Percentiles rank a stretch among this genome's conserved stretches.
These are phyloP conservation scores for Carex sylvatica DNA, from an alignment of 202 grass and related monocot genomes.

Conservation along the genomic window DNA sequence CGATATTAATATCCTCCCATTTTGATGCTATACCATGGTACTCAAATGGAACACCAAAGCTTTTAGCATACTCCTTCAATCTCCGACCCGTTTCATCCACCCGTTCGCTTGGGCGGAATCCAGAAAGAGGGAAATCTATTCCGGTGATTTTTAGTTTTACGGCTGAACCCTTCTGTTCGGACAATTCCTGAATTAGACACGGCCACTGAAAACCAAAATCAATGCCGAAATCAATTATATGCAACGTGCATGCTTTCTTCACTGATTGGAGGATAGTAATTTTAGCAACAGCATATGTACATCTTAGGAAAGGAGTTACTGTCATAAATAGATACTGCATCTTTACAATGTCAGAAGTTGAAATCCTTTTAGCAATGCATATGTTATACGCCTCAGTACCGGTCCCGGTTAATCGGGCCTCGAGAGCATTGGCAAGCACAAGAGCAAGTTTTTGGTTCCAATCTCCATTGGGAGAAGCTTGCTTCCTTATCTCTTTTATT, in stretches of 20 bases:
- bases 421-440: constrained; percentile 42
- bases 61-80: constrained; percentile 49
- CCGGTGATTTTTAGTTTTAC: constrained; percentile 54
- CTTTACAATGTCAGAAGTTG: constrained; percentile 29
- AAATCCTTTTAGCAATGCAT: constrained; percentile 10
- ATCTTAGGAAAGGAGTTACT: constrained; percentile 35
- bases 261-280: constrained; percentile 35
- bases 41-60: constrained; percentile 53
- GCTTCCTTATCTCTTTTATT: constrained; percentile 39
- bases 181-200: constrained; percentile 37
- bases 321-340: constrained; percentile 17
- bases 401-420: constrained; percentile 40
- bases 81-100: constrained; percentile 20
- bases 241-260: constrained; percentile 33
- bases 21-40: constrained; percentile 47
- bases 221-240: constrained; percentile 67
- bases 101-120: constrained; percentile 41
- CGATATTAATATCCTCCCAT: constrained; percentile 40
- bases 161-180: constrained; percentile 33
- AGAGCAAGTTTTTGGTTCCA: constrained; percentile 45
- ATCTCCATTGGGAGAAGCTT: constrained; percentile 37
- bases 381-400: constrained; percentile 36
- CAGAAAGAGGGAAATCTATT: constrained; percentile 41
- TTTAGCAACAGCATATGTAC: constrained; percentile 45
- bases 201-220: constrained; percentile 70